These are phyloP conservation scores for Vigna reflexopilosa DNA, from an alignment of 306 rosid species.

Conservation along the genomic window DNA sequence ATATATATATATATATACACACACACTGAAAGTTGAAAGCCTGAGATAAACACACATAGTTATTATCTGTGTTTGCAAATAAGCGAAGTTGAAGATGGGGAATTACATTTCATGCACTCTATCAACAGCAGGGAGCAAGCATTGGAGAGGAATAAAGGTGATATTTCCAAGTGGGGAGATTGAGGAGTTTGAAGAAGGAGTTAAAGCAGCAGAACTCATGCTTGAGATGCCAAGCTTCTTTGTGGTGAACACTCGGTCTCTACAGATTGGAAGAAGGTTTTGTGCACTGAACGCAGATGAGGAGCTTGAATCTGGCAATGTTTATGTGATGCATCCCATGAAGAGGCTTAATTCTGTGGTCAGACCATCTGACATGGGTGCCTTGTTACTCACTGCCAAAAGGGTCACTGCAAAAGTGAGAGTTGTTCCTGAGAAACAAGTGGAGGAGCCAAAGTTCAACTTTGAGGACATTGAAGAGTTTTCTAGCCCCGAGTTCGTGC, in stretches of 20 bases:
- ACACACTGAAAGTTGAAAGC: slow-evolving; percentile 4
- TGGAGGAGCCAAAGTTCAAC: slow-evolving; percentile 48
- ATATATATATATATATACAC: not conserved
- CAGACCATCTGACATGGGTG: slow-evolving; percentile 68
- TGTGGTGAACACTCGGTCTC: slow-evolving; percentile 58
- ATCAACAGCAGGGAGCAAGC: slow-evolving; percentile 50
- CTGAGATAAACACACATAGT: not conserved
- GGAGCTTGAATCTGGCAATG: slow-evolving; percentile 67
- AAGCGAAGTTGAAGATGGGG: slow-evolving; percentile 55
- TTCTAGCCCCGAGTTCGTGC: slow-evolving; percentile 61
- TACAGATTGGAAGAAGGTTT: slow-evolving; percentile 64
- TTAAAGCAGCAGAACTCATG: slow-evolving; percentile 86
- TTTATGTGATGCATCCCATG: slow-evolving; percentile 79
- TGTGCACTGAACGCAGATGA: slow-evolving; percentile 76
- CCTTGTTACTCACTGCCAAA: slow-evolving; percentile 62
- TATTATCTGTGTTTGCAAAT: not conserved
- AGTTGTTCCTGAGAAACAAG: slow-evolving; percentile 44
- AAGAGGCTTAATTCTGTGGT: slow-evolving; percentile 70
- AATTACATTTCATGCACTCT: slow-evolving; percentile 79
- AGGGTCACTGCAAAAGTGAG: slow-evolving; percentile 49
- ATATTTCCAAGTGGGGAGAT: slow-evolving; percentile 74
- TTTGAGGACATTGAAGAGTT: slow-evolving; percentile 71
- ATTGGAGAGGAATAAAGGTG: slow-evolving; percentile 56
- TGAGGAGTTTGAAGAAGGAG: slow-evolving; percentile 36
- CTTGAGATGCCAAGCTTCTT: slow-evolving; percentile 80